Evolutionary conservation across 306 rosid species (phyloP).

Genomic region (Lathyrus sativus): DNA sequence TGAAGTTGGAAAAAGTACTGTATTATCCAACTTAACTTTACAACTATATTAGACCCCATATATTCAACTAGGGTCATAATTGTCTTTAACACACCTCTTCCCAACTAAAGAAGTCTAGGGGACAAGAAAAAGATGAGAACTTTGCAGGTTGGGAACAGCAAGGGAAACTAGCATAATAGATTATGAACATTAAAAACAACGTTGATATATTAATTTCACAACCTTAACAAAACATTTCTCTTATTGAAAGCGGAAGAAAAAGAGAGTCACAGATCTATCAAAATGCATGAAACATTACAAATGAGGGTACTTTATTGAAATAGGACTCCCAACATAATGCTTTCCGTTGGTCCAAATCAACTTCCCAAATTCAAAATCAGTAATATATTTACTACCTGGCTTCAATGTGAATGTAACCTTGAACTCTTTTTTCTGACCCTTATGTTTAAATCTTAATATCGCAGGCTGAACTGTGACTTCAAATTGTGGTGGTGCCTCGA

Average conservation of each 20-base stretch:
- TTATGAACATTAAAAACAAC: too few relatives aligned
- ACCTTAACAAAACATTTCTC: too few relatives aligned
- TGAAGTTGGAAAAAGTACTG: too few relatives aligned
- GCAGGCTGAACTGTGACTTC: slow-evolving; percentile 45
- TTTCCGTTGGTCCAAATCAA: slow-evolving; percentile 7
- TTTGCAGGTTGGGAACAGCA: too few relatives aligned
- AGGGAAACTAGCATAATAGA: too few relatives aligned
- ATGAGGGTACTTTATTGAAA: neutral
- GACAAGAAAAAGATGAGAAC: too few relatives aligned
- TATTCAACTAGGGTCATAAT: too few relatives aligned
- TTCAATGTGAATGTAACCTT: slow-evolving; percentile 36
- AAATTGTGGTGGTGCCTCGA: slow-evolving; percentile 46
- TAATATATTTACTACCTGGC: neutral
- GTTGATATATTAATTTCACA: too few relatives aligned
- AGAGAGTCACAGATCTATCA: neutral
- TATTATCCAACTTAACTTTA: too few relatives aligned
- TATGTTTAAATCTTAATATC: slow-evolving; percentile 33
- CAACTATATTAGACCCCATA: too few relatives aligned
- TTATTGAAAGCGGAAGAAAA: neutral
- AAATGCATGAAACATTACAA: neutral
- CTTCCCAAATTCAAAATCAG: slow-evolving; percentile 8
- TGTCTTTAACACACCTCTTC: too few relatives aligned
- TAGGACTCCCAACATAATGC: neutral
- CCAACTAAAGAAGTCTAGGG: too few relatives aligned
- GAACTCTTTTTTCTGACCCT: slow-evolving; percentile 56